phyloP scores from a whole-genome alignment of 495 filamentous ascomycete genomes.

The Clohesyomyces aquaticus region DNA sequence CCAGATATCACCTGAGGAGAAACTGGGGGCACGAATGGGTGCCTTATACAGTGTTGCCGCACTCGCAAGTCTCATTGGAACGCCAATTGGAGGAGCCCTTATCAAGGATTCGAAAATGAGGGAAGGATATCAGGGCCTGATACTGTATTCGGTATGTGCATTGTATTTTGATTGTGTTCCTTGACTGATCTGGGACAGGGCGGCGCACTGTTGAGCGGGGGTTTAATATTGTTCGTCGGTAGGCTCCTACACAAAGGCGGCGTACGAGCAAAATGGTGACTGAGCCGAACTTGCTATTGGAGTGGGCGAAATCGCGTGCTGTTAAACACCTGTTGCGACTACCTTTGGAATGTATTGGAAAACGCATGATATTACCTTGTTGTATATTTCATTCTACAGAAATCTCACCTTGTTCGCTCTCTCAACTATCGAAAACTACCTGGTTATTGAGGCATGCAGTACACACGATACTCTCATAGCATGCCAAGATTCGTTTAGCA shows the following conservation, averaged over 20 bases:
- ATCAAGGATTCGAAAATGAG: not conserved
- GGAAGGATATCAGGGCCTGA: slow-evolving; percentile 3
- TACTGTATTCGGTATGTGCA: slow-evolving; percentile 8
- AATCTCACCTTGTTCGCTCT: too few relatives aligned
- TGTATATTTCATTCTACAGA: too few relatives aligned
- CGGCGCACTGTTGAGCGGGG: not conserved
- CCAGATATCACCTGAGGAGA: slow-evolving; percentile 14
- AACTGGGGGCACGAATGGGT: slow-evolving; percentile 12
- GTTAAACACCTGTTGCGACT: not conserved
- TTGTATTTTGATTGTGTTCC: not conserved
- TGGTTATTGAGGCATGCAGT: too few relatives aligned
- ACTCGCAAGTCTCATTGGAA: slow-evolving; percentile 7
- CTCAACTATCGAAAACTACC: too few relatives aligned
- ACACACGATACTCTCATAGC: too few relatives aligned
- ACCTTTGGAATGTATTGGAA: too few relatives aligned
- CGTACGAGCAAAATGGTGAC: not conserved
- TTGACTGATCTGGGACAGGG: slow-evolving; percentile 2
- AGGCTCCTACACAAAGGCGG: not conserved
- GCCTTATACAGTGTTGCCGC: slow-evolving; percentile 12
- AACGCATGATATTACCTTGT: too few relatives aligned
- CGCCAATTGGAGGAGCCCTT: slow-evolving; percentile 14
- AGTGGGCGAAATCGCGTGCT: not conserved
- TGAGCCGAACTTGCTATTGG: not conserved
- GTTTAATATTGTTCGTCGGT: not conserved
- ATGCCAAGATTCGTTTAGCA: too few relatives aligned